A percentile compares a stretch with the other conserved stretches of the same genome.
Conservation (phyloP, 306 rosid genomes). For the Carpinus fangiana region DNA sequence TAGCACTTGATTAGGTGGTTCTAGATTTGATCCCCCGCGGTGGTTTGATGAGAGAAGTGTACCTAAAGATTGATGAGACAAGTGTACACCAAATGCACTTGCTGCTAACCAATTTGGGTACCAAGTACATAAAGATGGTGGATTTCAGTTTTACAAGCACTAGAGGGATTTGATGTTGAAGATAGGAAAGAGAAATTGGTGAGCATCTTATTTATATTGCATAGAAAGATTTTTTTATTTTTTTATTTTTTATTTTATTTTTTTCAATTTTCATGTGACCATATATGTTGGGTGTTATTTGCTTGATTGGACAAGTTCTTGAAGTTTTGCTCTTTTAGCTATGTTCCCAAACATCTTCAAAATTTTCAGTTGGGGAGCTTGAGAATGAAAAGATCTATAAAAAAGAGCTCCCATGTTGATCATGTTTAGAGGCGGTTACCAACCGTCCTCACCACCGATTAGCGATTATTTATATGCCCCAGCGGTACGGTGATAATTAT, state of each 20-base stretch:
- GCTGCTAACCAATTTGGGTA: too few relatives aligned
- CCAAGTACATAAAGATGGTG: not conserved
- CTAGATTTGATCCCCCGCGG: constrained; percentile 89
- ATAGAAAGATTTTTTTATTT: not conserved
- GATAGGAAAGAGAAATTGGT: not conserved
- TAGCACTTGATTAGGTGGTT: constrained; percentile 52
- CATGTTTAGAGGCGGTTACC: not conserved
- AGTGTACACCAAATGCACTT: too few relatives aligned
- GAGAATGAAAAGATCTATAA: not conserved
- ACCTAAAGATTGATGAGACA: constrained; percentile 16
- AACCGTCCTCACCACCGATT: too few relatives aligned
- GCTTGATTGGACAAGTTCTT: not conserved
- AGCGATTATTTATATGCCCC: too few relatives aligned
- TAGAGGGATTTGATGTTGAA: not conserved
- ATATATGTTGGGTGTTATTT: not conserved
- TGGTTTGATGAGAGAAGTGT: constrained; percentile 68
- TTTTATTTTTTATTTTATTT: too few relatives aligned
- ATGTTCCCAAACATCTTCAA: not conserved
- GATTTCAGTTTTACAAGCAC: not conserved
- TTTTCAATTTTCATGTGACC: too few relatives aligned
- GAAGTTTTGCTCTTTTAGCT: not conserved
- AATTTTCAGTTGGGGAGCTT: not conserved
- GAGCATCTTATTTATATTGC: not conserved
- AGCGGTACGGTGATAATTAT: too few relatives aligned
- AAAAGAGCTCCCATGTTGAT: not conserved